phyloP scores from a whole-genome alignment of 73 alveolate genomes.

The Urostyla sp. region DNA sequence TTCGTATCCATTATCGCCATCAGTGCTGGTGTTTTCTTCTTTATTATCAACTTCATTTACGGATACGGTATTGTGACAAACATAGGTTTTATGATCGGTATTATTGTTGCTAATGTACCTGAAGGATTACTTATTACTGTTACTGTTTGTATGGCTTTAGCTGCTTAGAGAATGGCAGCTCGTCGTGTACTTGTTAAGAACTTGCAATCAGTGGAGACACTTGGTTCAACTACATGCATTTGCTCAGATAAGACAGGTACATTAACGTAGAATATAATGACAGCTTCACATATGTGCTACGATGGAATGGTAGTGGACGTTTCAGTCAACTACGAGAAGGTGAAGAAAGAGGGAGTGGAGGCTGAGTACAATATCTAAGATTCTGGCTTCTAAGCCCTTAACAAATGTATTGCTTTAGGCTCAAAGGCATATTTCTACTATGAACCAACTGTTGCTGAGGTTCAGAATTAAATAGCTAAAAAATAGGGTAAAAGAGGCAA shows the following conservation, averaged over 20 bases:
- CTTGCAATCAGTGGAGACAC: constrained; percentile 94
- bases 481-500: constrained; percentile 11
- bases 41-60: constrained; percentile 78
- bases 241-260: constrained; percentile 99
- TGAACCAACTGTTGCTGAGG: constrained; percentile 34
- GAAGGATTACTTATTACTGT: constrained; percentile 96
- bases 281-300: constrained; percentile 92
- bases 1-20: constrained; percentile 93
- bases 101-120: constrained; percentile 97
- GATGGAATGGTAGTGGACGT: constrained; percentile 85
- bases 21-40: constrained; percentile 89
- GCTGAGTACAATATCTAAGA: constrained; percentile 40
- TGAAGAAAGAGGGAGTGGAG: not conserved
- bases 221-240: constrained; percentile 97
- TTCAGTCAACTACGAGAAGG: constrained; percentile 70
- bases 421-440: constrained; percentile 51
- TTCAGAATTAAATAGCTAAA: constrained; percentile 37
- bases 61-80: constrained; percentile 86
- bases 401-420: constrained; percentile 44
- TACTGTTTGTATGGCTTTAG: constrained; percentile 91
- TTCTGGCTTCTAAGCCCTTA: constrained; percentile 34
- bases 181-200: constrained; percentile 92
- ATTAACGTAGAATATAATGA: constrained; percentile 95
- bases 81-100: constrained; percentile 92
- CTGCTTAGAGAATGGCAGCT: constrained; percentile 95